Base-by-base conservation (phyloP, 495 filamentous ascomycete species). In the Aspergillus panamensis region DNA sequence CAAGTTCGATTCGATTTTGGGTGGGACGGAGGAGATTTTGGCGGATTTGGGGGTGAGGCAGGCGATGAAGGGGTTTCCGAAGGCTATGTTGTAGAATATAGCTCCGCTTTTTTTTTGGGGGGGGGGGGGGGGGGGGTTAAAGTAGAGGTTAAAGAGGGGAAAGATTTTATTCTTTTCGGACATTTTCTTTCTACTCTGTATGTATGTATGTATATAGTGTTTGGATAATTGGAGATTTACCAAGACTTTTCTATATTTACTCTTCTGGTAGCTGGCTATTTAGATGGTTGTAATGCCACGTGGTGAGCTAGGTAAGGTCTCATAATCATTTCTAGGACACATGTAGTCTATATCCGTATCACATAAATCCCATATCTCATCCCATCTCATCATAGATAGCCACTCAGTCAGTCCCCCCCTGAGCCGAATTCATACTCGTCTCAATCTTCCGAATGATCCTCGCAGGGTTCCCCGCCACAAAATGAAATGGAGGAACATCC, bases 1-100 rank as follows among this genome's bases (percentile, higher is more conserved):
- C 73, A 94, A 94, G 77, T 94, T 94, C 64, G 90, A 96, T 71
- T 84, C 91, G 13, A 92, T 96, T 59, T 72, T 96, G 6, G 90
- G 91, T 50, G 90, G 90, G 3, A 86, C 89, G 12, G 90, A 96
- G 72, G 90, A 94, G 74, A 85, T 94, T 53, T 69, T 96, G 52
- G 89, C 83, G 4, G 90, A 96, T 71, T 68, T 94, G 53, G 90
- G 89, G 16, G 89, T 94, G 2, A 77, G 89, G 55, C 89, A 93
- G 75, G 91, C 90, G 9, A 80, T 92, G 76, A 89, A 85, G 75
- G 80, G 80, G 53, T 90, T 94, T 77, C 89, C 90, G 33, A 92
- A 92, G 75, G 82, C 87, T 19, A 89, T 91, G 80, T 69, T 95
- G 65, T 93, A 82, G 57, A 64, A 21, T 52, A 39, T 53, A n/a